These are phyloP conservation scores for Gliomastix tumulicola DNA, from an alignment of 2,329 filamentous ascomycete genomes.

Conservation along the genomic window DNA sequence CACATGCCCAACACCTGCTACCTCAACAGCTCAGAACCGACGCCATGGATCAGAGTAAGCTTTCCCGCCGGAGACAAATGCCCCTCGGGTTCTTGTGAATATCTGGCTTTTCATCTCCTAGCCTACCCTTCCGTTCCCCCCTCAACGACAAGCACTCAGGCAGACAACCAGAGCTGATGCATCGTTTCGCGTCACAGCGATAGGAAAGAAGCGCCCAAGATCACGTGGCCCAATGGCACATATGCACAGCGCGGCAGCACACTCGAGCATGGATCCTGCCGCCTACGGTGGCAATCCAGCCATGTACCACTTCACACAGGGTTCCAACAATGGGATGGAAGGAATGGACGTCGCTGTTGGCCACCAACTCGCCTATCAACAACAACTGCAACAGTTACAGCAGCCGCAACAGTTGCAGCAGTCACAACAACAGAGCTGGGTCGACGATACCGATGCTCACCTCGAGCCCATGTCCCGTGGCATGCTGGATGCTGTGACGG, in stretches of 20 bases:
- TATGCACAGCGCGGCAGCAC: slow-evolving; percentile 45
- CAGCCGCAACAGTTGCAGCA: no score
- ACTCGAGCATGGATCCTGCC: slow-evolving; percentile 42
- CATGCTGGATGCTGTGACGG: slow-evolving; percentile 33
- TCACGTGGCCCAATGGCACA: slow-evolving; percentile 52
- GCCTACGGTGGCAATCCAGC: slow-evolving; percentile 33
- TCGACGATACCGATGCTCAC: neutral
- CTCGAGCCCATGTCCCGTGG: neutral
- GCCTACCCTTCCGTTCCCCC: no score
- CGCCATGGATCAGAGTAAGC: slow-evolving; percentile 8
- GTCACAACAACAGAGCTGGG: neutral
- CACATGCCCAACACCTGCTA: no score
- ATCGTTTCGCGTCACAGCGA: slow-evolving; percentile 21
- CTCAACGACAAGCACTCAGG: neutral
- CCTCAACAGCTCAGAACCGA: no score
- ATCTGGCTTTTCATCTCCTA: no score
- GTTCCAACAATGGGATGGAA: no score
- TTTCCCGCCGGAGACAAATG: slow-evolving; percentile 13
- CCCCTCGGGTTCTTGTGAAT: neutral
- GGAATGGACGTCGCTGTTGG: slow-evolving; percentile 9
- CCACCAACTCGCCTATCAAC: slow-evolving; percentile 35
- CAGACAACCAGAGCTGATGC: slow-evolving; percentile 6
- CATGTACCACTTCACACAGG: no score
- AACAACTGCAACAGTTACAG: no score
- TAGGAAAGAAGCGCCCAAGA: slow-evolving; percentile 41